Conservation (phyloP, 2,329 filamentous ascomycete genomes). For the Alternaria consortialis region DNA sequence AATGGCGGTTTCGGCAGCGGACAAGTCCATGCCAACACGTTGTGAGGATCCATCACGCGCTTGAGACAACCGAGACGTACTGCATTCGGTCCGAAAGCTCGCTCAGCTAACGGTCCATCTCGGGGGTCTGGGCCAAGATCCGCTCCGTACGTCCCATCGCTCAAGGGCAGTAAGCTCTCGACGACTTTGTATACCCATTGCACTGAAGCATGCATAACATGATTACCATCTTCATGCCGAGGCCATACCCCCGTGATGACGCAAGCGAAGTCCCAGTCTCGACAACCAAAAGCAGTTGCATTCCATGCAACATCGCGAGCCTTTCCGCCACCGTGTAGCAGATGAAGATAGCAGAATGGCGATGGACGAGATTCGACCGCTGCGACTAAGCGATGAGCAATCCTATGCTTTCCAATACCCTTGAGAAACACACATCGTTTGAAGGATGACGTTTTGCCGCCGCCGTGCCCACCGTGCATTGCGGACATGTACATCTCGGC, state of each 20-base stretch:
- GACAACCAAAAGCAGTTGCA: constrained; percentile 68
- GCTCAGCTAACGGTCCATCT: constrained; percentile 61
- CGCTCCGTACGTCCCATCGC: constrained; percentile 65
- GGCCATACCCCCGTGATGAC: constrained; percentile 70
- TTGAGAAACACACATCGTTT: constrained; percentile 71
- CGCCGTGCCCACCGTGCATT: constrained; percentile 67
- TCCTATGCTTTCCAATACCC: constrained; percentile 49
- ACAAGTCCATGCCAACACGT: constrained; percentile 65
- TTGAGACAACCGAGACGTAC: constrained; percentile 63
- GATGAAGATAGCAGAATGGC: constrained; percentile 68
- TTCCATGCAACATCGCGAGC: constrained; percentile 56
- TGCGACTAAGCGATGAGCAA: constrained; percentile 53
- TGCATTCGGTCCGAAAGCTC: constrained; percentile 67
- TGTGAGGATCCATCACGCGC: constrained; percentile 57
- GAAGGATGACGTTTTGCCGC: constrained; percentile 69
- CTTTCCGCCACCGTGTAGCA: constrained; percentile 67
- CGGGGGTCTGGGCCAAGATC: constrained; percentile 71
- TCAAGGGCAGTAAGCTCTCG: constrained; percentile 58
- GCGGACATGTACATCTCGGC: constrained; percentile 68
- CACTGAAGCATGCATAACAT: constrained; percentile 50
- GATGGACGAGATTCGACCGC: constrained; percentile 62
- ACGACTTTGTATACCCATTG: constrained; percentile 67
- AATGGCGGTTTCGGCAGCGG: constrained; percentile 57
- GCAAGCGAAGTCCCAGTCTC: constrained; percentile 71
- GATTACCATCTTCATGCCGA: constrained; percentile 61